Evolutionary conservation across 2,329 filamentous ascomycete species (phyloP).

Genomic region (Balansia obtecta): DNA sequence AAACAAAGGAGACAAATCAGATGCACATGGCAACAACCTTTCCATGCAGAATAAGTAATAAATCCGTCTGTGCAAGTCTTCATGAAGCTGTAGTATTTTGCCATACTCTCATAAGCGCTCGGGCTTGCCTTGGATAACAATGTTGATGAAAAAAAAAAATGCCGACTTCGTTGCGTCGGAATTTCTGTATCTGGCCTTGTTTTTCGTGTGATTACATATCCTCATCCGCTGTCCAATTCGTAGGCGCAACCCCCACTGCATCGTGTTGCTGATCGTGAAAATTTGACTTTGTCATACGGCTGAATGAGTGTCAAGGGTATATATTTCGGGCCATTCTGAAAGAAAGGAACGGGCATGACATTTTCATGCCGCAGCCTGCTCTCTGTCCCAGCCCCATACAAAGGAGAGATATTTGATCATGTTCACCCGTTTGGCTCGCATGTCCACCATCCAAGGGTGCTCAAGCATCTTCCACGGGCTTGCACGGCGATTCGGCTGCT

Average conservation of each 20-base stretch:
- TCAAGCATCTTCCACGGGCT: conserved; percentile 98
- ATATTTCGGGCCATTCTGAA: not conserved
- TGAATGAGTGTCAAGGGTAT: not conserved
- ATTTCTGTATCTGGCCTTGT: not conserved
- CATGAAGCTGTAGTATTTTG: conserved; percentile 2
- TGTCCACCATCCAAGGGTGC: conserved; percentile 97
- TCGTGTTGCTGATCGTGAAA: not conserved
- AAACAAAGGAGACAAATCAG: not conserved
- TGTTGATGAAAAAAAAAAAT: not conserved
- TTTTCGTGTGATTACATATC: not conserved
- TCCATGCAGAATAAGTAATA: not conserved
- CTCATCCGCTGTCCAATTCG: not conserved
- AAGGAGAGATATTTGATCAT: conserved; percentile 90
- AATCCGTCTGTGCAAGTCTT: not conserved
- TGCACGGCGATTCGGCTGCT: conserved; percentile 74
- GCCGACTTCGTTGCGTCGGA: not conserved
- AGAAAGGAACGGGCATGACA: not conserved
- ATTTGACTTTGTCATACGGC: not conserved
- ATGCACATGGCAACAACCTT: not conserved
- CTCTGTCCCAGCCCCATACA: conserved; percentile 94
- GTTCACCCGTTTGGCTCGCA: conserved; percentile 91
- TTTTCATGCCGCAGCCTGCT: conserved; percentile 4
- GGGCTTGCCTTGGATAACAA: not conserved
- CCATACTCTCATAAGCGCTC: not conserved
- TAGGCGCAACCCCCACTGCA: not conserved